Percentiles rank a stretch among this genome's conserved stretches.
Conservation (phyloP, 192 early-diverging fungal species). For the Gaertneriomyces semiglobifer region DNA sequence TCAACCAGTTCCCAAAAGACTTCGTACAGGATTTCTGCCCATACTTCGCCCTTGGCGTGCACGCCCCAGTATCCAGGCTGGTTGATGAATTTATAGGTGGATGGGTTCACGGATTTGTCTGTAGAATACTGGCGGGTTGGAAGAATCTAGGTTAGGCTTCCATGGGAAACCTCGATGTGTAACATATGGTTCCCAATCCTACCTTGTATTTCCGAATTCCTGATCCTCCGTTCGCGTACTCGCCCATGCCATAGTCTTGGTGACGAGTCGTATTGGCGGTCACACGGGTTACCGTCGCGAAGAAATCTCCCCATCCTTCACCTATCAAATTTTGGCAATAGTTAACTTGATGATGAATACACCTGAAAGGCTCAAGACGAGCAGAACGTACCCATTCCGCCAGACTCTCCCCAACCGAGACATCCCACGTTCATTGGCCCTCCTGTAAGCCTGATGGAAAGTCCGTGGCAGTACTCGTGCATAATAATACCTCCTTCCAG, state of each 20-base stretch:
- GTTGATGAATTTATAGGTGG: constrained; percentile 72
- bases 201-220: constrained; percentile 80
- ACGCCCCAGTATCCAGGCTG: constrained; percentile 87
- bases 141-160: background rate
- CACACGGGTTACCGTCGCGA: constrained; percentile 76
- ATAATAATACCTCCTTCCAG: constrained; percentile 89
- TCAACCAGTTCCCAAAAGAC: constrained; percentile 60
- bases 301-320: constrained; percentile 95
- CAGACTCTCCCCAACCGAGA: constrained; percentile 80
- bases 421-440: constrained; percentile 88
- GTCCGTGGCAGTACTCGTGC: constrained; percentile 93
- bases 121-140: constrained; percentile 70
- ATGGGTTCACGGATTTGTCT: constrained; percentile 68
- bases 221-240: constrained; percentile 73
- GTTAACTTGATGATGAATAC: background rate
- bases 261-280: constrained; percentile 50
- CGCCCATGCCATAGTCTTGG: constrained; percentile 73
- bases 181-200: constrained; percentile 11
- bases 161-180: background rate
- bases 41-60: constrained; percentile 89
- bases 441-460: constrained; percentile 87
- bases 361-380: background rate
- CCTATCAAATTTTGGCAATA: constrained; percentile 46
- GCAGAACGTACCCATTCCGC: constrained; percentile 44
- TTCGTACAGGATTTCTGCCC: constrained; percentile 91